Base-by-base conservation (phyloP, 164 flowering plant genomes). In the Macadamia tetraphylla region DNA sequence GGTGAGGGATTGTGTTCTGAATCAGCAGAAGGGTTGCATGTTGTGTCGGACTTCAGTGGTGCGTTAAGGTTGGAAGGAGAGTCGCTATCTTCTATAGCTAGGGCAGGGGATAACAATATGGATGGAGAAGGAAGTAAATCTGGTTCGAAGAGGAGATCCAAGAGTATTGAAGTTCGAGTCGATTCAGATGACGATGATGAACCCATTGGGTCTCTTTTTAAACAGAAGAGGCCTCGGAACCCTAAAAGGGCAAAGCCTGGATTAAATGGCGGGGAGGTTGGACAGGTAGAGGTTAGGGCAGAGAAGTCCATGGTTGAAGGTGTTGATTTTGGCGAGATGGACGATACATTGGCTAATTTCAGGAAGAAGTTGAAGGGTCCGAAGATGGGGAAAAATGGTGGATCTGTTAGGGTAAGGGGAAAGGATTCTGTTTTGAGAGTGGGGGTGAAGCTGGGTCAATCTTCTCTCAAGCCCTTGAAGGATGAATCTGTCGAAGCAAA, bases 331-430 rank as follows among this genome's bases (percentile, higher is more conserved):
- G 86, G 83, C 46, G 85, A 81, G 23, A 87, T 87, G 95, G 83
- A 88, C 51, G 88, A 88, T 70, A 89, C 97, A 0, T 74, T 90
- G 69, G 93, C 93, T 0, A 84, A 79, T 76, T 83, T 87, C 59
- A 81, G 80, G 86, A 84, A 84, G 84, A 85, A 82, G 69, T 71
- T 88, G 71, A 90, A 77, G 77, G 83, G 80, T 67, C 91, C 91
- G 0, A 89, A 88, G 81, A 81, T 23, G 17, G 67, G 71, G 46
- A 68, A 78, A 70, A 83, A 77, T 71, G 60, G 56, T 70, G 84
- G 82, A 62, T 66, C 72, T 64, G 75, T 67, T 31, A 55, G 9
- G 4, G n/a, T 59, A 18, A 77, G 62, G 68, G 81, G 63, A 9
- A 68, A 49, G 61, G 60, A 48, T 70, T 64, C 56, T 44, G 67